Conservation (phyloP, 495 filamentous ascomycete species). For the Massariosphaeria phaeospora region DNA sequence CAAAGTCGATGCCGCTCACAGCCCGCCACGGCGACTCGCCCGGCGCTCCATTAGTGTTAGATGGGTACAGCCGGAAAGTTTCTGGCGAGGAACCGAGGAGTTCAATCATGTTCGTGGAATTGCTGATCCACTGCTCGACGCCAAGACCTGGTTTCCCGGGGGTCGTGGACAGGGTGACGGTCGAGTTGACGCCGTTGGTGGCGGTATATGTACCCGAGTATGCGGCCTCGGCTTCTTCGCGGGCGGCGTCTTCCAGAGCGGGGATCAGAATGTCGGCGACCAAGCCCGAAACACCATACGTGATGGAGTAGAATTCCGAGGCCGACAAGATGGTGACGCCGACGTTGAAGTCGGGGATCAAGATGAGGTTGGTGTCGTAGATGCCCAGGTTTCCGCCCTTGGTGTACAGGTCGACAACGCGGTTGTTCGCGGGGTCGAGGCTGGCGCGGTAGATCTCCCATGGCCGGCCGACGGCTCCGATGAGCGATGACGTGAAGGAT, state of each 20-base stretch:
- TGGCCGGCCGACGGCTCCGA: constrained; percentile 45
- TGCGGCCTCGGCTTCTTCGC: constrained; percentile 42
- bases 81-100: constrained; percentile 10
- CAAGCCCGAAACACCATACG: constrained; percentile 35
- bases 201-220: constrained; percentile 46
- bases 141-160: constrained; percentile 43
- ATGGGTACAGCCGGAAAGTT: constrained; percentile 49
- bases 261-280: constrained; percentile 40
- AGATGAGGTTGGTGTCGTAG: constrained; percentile 23
- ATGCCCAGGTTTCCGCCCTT: constrained; percentile 28
- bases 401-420: constrained; percentile 33
- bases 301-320: constrained; percentile 7
- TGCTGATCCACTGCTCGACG: constrained; percentile 48
- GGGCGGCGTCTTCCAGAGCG: constrained; percentile 44
- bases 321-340: constrained; percentile 23
- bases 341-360: constrained; percentile 31
- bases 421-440: constrained; percentile 25
- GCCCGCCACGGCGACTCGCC: constrained; percentile 47
- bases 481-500: constrained; percentile 47
- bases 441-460: constrained; percentile 44
- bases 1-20: constrained; percentile 39
- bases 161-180: constrained; percentile 42
- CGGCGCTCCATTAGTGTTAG: constrained; percentile 28
- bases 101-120: constrained; percentile 45
- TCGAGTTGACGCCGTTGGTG: constrained; percentile 21